phyloP scores from a whole-genome alignment of 192 early-diverging fungal genomes.

The Coemansia sp. region DNA sequence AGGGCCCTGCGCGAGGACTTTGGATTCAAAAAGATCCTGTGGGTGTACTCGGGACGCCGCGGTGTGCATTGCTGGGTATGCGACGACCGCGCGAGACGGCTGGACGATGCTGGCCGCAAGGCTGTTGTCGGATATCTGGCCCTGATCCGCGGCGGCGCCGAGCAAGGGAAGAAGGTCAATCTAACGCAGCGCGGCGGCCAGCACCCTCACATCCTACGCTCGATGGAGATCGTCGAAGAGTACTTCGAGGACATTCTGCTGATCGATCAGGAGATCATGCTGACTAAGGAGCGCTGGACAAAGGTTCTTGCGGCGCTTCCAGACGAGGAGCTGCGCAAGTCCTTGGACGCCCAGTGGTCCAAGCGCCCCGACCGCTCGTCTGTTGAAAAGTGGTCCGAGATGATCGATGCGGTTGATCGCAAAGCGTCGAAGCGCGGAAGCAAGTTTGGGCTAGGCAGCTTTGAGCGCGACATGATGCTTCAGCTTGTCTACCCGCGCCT shows the following conservation, averaged over 20 bases:
- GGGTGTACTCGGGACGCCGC: conserved; percentile 95
- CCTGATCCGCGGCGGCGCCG: conserved; percentile 75
- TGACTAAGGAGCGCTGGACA: conserved; percentile 60
- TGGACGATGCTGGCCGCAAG: conserved; percentile 73
- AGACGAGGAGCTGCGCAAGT: conserved; percentile 60
- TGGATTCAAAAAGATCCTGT: conserved; percentile 88
- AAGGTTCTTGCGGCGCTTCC: conserved; percentile 77
- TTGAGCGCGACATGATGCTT: conserved; percentile 75
- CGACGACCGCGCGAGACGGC: conserved; percentile 77
- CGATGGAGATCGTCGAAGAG: conserved; percentile 60
- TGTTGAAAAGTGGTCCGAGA: conserved; percentile 48
- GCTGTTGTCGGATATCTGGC: conserved; percentile 83
- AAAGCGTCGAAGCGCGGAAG: conserved; percentile 33
- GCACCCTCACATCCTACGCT: conserved; percentile 64
- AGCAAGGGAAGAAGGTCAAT: conserved; percentile 70
- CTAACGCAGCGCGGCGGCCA: conserved; percentile 52
- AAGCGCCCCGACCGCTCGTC: conserved; percentile 38
- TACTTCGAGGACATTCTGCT: conserved; percentile 76
- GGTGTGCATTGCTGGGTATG: conserved; percentile 99
- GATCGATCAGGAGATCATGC: conserved; percentile 69
- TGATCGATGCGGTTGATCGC: conserved; percentile 42
- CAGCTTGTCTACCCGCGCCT: conserved; percentile 92
- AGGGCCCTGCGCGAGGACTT: conserved; percentile 82
- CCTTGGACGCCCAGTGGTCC: conserved; percentile 42
- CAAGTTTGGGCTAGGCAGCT: conserved; percentile 32